These are phyloP conservation scores for Hypoxylon sp. DNA, from an alignment of 2,329 filamentous ascomycete species.

Conservation along the genomic window DNA sequence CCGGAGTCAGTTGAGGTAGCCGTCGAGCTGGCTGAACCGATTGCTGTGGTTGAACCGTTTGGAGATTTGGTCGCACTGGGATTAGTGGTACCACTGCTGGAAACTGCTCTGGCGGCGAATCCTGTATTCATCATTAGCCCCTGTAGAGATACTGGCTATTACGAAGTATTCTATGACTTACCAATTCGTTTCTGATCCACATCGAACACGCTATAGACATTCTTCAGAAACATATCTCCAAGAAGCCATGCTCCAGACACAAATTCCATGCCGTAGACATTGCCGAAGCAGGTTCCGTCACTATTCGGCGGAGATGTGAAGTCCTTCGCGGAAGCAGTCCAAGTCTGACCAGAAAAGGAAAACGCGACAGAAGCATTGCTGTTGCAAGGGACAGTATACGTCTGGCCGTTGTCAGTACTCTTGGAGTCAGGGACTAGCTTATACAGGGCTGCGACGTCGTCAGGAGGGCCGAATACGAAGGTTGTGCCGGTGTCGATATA, in stretches of 20 bases:
- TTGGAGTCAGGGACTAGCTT: constrained; percentile 73
- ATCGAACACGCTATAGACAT: constrained; percentile 90
- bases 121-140: constrained; percentile 48
- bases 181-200: constrained; percentile 76
- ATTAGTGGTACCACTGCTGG: constrained; percentile 36
- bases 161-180: constrained; percentile 53
- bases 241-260: constrained; percentile 81
- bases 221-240: constrained; percentile 89
- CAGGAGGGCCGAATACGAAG: constrained; percentile 79
- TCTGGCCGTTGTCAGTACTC: constrained; percentile 69
- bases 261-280: constrained; percentile 80
- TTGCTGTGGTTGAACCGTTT: constrained; percentile 34
- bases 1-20: constrained; percentile 35
- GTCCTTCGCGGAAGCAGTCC: constrained; percentile 77
- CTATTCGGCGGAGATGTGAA: constrained; percentile 70
- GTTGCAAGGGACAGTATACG: constrained; percentile 81
- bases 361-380: constrained; percentile 73
- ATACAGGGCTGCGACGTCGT: constrained; percentile 78
- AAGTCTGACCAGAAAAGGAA: constrained; percentile 76
- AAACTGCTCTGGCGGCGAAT: constrained; percentile 56
- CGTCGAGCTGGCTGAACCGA: constrained; percentile 31
- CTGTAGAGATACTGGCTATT: constrained; percentile 18
- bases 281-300: constrained; percentile 74
- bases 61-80: constrained; percentile 44
- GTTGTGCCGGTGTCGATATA: constrained; percentile 90